Percentiles rank a stretch among this genome's conserved stretches.
These are phyloP conservation scores for Leptomonas seymouri DNA, from an alignment of 208 protist genomes.

Conservation along the genomic window DNA sequence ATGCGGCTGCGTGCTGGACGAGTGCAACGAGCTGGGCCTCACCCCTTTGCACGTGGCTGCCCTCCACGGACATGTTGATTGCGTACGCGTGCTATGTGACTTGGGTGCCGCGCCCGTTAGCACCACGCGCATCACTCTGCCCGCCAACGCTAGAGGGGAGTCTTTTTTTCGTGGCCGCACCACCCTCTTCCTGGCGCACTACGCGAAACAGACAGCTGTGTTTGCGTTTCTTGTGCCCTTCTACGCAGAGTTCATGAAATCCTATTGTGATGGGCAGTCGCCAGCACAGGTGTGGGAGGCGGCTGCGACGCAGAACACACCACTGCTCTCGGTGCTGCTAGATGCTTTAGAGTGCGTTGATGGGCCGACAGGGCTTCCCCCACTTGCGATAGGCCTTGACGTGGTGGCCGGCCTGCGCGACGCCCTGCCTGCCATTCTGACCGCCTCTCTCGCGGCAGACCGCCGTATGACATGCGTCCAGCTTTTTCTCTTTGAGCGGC, in stretches of 20 bases:
- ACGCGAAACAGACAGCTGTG: constrained; percentile 32
- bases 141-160: not conserved
- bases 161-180: constrained; percentile 27
- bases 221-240: constrained; percentile 16
- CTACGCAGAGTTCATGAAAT: constrained; percentile 7
- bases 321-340: constrained; percentile 40
- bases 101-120: constrained; percentile 30
- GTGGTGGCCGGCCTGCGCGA: constrained; percentile 22
- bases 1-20: constrained; percentile 41
- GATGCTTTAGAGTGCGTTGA: constrained; percentile 43
- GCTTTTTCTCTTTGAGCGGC: constrained; percentile 40
- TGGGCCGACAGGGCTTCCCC: constrained; percentile 6
- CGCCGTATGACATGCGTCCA: constrained; percentile 29
- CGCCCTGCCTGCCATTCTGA: constrained; percentile 31
- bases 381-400: constrained; percentile 16
- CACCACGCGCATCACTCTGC: constrained; percentile 14
- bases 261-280: constrained; percentile 5
- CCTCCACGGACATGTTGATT: constrained; percentile 40
- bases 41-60: constrained; percentile 57
- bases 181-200: constrained; percentile 60
- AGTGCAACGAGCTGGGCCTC: constrained; percentile 41
- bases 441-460: constrained; percentile 20
- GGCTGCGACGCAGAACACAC: constrained; percentile 15
- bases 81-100: constrained; percentile 33
- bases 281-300: constrained; percentile 15